Evolutionary conservation across 2,329 filamentous ascomycete genomes (phyloP).

Genomic region (Cordyceps javanica): DNA sequence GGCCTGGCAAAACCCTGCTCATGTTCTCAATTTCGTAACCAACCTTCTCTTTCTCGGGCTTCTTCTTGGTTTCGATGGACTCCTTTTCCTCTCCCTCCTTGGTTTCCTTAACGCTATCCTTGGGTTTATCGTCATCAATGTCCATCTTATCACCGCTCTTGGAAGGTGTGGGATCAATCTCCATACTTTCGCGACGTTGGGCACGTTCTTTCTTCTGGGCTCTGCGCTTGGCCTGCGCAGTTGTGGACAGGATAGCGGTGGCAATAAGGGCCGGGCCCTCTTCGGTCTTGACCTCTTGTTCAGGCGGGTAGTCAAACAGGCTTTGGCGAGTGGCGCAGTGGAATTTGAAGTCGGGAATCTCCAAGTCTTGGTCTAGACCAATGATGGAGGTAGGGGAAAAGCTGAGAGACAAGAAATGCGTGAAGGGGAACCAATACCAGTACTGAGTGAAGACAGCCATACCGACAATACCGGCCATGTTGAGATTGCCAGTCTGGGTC

Average conservation of each 20-base stretch:
- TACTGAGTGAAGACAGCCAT: conserved; percentile 99
- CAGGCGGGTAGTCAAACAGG: conserved; percentile 95
- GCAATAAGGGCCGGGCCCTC: conserved; percentile 91
- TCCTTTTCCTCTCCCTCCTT: conserved; percentile 53
- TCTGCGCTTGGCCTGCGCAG: conserved; percentile 90
- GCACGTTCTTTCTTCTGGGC: conserved; percentile 92
- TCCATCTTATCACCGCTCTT: conserved; percentile 81
- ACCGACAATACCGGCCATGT: conserved; percentile 96
- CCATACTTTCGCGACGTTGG: conserved; percentile 88
- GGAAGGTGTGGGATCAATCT: conserved; percentile 69
- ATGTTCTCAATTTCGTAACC: conserved; percentile 97
- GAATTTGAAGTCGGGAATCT: conserved; percentile 92
- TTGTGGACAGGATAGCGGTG: conserved; percentile 92
- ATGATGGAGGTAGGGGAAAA: conserved; percentile 98
- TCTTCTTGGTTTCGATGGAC: conserved; percentile 68
- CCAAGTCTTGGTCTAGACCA: conserved; percentile 85
- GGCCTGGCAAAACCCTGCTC: conserved; percentile 84
- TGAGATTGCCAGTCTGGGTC: conserved; percentile 95
- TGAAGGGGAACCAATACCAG: conserved; percentile 99
- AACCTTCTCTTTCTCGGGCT: conserved; percentile 90
- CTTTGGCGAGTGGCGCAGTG: conserved; percentile 91
- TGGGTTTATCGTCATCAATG: conserved; percentile 59
- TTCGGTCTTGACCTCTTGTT: conserved; percentile 90
- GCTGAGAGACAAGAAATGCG: conserved; percentile 91
- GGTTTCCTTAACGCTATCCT: conserved; percentile 53